phyloP scores from a whole-genome alignment of 805 yeast species.

The Ogataea angusta region DNA sequence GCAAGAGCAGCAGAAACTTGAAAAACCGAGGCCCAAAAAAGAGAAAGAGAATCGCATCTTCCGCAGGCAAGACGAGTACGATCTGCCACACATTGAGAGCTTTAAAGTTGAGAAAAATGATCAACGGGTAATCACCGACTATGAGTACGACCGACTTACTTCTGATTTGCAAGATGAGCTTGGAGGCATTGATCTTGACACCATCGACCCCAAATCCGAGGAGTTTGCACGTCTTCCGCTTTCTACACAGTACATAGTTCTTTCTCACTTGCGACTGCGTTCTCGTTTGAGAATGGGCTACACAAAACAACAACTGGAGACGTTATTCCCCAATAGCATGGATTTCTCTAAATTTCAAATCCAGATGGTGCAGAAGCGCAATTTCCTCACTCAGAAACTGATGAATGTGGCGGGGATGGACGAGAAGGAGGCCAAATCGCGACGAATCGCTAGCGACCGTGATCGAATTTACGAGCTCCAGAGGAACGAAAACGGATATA shows the following conservation, averaged over 20 bases:
- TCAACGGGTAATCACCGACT: slow-evolving; percentile 68
- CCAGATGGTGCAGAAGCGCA: slow-evolving; percentile 86
- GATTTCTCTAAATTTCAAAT: slow-evolving; percentile 93
- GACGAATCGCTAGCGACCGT: slow-evolving; percentile 80
- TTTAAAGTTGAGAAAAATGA: slow-evolving; percentile 56
- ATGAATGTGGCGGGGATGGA: slow-evolving; percentile 84
- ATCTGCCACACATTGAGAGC: slow-evolving; percentile 63
- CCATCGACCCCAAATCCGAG: slow-evolving; percentile 78
- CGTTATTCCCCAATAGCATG: slow-evolving; percentile 77
- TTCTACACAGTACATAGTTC: slow-evolving; percentile 81
- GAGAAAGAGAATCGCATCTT: slow-evolving; percentile 34
- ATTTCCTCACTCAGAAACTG: slow-evolving; percentile 81
- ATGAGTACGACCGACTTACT: slow-evolving; percentile 62
- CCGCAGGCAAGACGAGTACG: slow-evolving; percentile 73
- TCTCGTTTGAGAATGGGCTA: slow-evolving; percentile 95
- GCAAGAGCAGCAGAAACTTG: not conserved
- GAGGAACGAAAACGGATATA: slow-evolving; percentile 81
- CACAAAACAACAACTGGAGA: slow-evolving; percentile 80
- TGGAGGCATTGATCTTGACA: slow-evolving; percentile 65
- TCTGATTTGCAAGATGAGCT: slow-evolving; percentile 56
- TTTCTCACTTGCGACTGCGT: slow-evolving; percentile 76
- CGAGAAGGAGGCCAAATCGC: slow-evolving; percentile 39
- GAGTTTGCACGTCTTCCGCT: slow-evolving; percentile 77
- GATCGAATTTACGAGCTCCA: slow-evolving; percentile 72
- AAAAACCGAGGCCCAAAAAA: slow-evolving; percentile 6